These are phyloP conservation scores for Marchantia paleacea DNA, from an alignment of 225 moss, liverwort and hornwort genomes.

Conservation along the genomic window DNA sequence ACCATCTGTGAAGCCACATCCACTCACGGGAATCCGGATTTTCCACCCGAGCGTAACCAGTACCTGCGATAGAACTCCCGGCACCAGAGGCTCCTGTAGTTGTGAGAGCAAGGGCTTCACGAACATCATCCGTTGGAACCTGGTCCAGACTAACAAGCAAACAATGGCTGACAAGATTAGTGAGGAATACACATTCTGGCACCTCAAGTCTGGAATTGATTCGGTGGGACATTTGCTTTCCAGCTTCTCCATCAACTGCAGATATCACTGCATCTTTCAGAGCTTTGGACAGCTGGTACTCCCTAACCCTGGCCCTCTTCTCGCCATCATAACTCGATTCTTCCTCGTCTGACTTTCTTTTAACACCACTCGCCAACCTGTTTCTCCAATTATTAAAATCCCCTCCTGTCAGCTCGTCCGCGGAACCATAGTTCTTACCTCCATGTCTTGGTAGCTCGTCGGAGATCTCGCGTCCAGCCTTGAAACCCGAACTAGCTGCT, in stretches of 20 bases:
- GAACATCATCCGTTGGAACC: slow-evolving; percentile 37
- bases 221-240: slow-evolving; percentile 65
- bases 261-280: slow-evolving; percentile 39
- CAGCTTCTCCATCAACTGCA: slow-evolving; percentile 72
- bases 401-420: slow-evolving; percentile 7
- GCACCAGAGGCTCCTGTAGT: background rate
- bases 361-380: slow-evolving; percentile 20
- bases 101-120: slow-evolving; percentile 16
- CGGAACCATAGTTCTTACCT: background rate
- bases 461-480: background rate
- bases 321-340: slow-evolving; percentile 25
- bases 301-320: slow-evolving; percentile 33
- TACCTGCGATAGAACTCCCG: background rate
- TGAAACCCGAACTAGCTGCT: background rate
- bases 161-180: slow-evolving; percentile 71
- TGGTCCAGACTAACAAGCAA: slow-evolving; percentile 73
- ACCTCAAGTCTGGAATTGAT: slow-evolving; percentile 62
- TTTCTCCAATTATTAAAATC: slow-evolving; percentile 22
- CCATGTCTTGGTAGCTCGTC: slow-evolving; percentile 13
- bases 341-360: slow-evolving; percentile 41
- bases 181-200: slow-evolving; percentile 56
- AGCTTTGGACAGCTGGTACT: background rate
- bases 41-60: background rate
- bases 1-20: slow-evolving; percentile 90
- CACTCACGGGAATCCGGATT: slow-evolving; percentile 19